These are phyloP conservation scores for Chrysosporium keratinophilum DNA, from an alignment of 2,329 filamentous ascomycete species.

Conservation along the genomic window DNA sequence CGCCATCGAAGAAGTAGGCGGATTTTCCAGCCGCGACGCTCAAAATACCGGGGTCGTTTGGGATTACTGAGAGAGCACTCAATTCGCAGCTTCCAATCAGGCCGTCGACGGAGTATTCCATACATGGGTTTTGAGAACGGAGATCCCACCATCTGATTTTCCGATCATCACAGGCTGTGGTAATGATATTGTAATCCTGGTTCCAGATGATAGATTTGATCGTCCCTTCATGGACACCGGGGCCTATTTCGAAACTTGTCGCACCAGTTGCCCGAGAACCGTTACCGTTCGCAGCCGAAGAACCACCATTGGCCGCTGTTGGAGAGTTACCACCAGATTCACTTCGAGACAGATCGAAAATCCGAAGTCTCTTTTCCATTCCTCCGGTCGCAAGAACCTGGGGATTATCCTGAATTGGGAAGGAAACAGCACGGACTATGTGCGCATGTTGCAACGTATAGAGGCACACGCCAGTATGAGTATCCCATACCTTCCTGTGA, in stretches of 20 bases:
- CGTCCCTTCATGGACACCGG: slow-evolving; percentile 68
- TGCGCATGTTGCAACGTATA: slow-evolving; percentile 84
- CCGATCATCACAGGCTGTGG: slow-evolving; percentile 84
- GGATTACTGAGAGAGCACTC: slow-evolving; percentile 53
- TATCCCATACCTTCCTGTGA: slow-evolving; percentile 88
- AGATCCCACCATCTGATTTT: slow-evolving; percentile 92
- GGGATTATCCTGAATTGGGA: slow-evolving; percentile 69
- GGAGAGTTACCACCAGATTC: slow-evolving; percentile 30
- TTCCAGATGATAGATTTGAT: slow-evolving; percentile 98
- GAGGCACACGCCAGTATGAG: slow-evolving; percentile 80
- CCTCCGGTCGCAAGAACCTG: slow-evolving; percentile 81
- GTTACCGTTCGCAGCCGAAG: slow-evolving; percentile 25
- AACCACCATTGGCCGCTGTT: slow-evolving; percentile 26
- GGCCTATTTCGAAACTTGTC: slow-evolving; percentile 75
- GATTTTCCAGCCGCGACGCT: slow-evolving; percentile 90
- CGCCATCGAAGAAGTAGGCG: slow-evolving; percentile 81
- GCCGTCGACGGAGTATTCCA: slow-evolving; percentile 68
- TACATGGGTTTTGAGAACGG: slow-evolving; percentile 61
- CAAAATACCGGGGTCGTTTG: slow-evolving; percentile 60
- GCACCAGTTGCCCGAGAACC: slow-evolving; percentile 37
- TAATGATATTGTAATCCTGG: slow-evolving; percentile 71
- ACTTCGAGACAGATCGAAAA: slow-evolving; percentile 71
- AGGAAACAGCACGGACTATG: slow-evolving; percentile 88
- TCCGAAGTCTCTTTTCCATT: slow-evolving; percentile 89
- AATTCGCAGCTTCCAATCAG: slow-evolving; percentile 89